Percentiles rank a stretch among this genome's conserved stretches.
Conservation (phyloP, 1,139 yeast species). For the Protomyces gravidus region DNA sequence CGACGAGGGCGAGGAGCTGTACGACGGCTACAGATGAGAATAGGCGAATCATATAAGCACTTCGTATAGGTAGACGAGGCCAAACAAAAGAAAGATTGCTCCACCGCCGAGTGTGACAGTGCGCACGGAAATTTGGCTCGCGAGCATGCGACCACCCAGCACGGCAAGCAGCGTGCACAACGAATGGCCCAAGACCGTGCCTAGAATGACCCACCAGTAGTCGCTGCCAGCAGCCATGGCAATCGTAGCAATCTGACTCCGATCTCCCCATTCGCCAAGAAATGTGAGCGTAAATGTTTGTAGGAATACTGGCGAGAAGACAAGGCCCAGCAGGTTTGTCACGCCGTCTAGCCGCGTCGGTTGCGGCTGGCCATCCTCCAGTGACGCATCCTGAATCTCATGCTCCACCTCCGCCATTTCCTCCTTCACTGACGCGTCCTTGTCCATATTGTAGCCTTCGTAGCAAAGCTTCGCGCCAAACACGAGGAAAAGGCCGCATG, state of each 20-base stretch:
- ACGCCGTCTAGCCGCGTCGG: constrained; percentile 41
- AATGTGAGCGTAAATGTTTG: constrained; percentile 95
- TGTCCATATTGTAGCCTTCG: constrained; percentile 82
- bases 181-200: constrained; percentile 87
- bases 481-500: constrained; percentile 72
- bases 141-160: constrained; percentile 83
- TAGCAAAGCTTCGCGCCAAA: constrained; percentile 72
- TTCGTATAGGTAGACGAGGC: constrained; percentile 71
- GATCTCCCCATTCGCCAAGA: constrained; percentile 98
- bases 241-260: constrained; percentile 95
- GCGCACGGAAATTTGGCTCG: constrained; percentile 84
- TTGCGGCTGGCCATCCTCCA: constrained; percentile 38
- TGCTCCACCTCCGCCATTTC: constrained; percentile 96
- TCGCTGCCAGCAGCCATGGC: constrained; percentile 98
- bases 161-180: constrained; percentile 93
- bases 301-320: constrained; percentile 85
- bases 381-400: constrained; percentile 63
- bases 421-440: constrained; percentile 77
- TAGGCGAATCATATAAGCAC: constrained; percentile 2
- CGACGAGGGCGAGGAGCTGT: constrained; percentile 50
- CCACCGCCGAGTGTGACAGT: constrained; percentile 91
- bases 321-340: constrained; percentile 54
- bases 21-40: not conserved
- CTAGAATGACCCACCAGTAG: constrained; percentile 82
- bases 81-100: constrained; percentile 72